Percentiles rank a stretch among this genome's conserved stretches.
Evolutionary conservation across 108 stramenopile species (phyloP).

Genomic region (Cyclotella choctawhatcheeana): DNA sequence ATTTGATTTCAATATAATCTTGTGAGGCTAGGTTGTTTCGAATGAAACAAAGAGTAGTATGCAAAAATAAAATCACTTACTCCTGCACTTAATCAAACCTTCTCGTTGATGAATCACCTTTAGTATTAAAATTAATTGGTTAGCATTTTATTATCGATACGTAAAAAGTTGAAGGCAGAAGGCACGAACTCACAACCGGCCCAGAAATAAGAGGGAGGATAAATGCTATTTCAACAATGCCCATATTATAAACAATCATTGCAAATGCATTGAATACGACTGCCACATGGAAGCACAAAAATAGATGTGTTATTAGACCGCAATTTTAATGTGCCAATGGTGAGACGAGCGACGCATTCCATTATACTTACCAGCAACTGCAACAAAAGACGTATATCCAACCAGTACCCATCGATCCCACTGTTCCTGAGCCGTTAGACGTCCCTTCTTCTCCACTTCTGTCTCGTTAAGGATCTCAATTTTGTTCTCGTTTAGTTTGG

Average conservation of each 20-base stretch:
- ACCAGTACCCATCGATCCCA: slow-evolving; percentile 21
- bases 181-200: slow-evolving; percentile 10
- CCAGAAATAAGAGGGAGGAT: slow-evolving; percentile 17
- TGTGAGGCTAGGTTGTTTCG: too few relatives aligned
- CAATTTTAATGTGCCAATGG: neutral
- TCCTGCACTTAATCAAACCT: slow-evolving; percentile 22
- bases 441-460: slow-evolving; percentile 3
- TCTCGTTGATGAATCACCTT: slow-evolving; percentile 32
- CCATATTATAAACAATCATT: slow-evolving; percentile 18
- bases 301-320: neutral
- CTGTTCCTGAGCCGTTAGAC: slow-evolving; percentile 16
- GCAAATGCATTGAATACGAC: slow-evolving; percentile 22
- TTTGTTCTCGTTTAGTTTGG: neutral
- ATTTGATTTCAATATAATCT: neutral
- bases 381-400: slow-evolving; percentile 22
- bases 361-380: slow-evolving; percentile 18
- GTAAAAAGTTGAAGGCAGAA: too few relatives aligned
- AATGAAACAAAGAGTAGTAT: too few relatives aligned
- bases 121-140: neutral
- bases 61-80: slow-evolving; percentile 1
- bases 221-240: slow-evolving; percentile 22
- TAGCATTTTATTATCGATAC: too few relatives aligned
- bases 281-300: neutral
- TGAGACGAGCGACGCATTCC: neutral
- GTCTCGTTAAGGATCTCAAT: slow-evolving; percentile 12